Conservation (phyloP, 345 rosid genomes). For the Populus simonii region DNA sequence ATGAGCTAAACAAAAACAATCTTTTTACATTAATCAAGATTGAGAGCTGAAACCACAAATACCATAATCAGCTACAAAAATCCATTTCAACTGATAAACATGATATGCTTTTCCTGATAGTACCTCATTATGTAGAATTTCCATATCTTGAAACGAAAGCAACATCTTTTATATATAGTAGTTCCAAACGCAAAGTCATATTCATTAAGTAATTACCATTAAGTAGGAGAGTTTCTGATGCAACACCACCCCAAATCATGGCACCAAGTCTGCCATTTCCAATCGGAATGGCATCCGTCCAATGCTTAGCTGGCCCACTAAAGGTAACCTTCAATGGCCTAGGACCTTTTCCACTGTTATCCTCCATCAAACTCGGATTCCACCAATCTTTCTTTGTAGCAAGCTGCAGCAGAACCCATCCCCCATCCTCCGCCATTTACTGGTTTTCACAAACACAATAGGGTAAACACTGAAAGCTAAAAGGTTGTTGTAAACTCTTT, state of each 20-base stretch:
- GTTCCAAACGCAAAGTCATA: not conserved
- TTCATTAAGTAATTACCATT: conserved; percentile 44
- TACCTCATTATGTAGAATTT: not conserved
- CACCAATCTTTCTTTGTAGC: conserved; percentile 37
- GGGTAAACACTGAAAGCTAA: not conserved
- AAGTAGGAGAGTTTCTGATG: conserved; percentile 70
- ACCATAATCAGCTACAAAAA: not conserved
- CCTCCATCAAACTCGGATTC: conserved; percentile 29
- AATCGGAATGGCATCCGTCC: conserved; percentile 81
- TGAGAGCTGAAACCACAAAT: not conserved
- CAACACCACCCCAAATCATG: conserved; percentile 84
- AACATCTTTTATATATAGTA: no score
- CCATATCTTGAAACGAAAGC: not conserved
- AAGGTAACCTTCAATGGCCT: conserved; percentile 61
- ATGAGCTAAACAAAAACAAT: not conserved
- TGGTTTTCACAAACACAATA: not conserved
- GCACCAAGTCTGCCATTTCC: conserved; percentile 96
- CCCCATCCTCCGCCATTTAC: conserved; percentile 28
- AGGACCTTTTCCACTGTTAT: conserved; percentile 22
- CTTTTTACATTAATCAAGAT: not conserved
- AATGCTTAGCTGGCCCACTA: conserved; percentile 56
- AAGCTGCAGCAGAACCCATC: conserved; percentile 44
- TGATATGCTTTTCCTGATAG: not conserved
- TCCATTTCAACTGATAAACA: not conserved
- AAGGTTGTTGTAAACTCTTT: not conserved